Evolutionary conservation across 139 green algal species (phyloP).

Genomic region (Chlorella sp.): DNA sequence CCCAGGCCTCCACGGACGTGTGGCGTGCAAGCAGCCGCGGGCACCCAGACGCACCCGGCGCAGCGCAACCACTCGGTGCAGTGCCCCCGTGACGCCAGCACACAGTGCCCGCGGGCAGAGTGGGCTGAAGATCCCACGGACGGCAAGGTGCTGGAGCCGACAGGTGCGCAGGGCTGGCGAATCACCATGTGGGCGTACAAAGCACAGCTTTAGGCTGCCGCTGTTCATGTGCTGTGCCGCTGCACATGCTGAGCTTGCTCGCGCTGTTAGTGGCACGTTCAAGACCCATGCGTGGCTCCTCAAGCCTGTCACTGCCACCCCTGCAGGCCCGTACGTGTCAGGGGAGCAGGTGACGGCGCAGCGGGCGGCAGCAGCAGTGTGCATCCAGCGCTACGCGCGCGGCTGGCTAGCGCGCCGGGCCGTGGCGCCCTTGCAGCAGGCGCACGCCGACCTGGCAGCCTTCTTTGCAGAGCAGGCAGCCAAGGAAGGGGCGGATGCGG

Average conservation of each 20-base stretch:
- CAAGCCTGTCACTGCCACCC: too few species aligned
- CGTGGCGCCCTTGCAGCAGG: neutral
- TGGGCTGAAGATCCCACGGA: conserved; percentile 76
- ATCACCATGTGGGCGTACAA: neutral
- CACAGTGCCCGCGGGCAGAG: conserved; percentile 52
- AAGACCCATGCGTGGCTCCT: too few species aligned
- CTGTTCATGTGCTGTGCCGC: neutral
- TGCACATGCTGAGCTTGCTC: neutral
- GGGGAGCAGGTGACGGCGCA: conserved; percentile 58
- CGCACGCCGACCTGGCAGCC: neutral
- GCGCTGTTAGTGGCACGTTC: neutral
- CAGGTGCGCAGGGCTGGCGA: neutral
- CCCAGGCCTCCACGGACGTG: neutral
- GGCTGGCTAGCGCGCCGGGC: conserved; percentile 57
- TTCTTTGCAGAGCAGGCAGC: neutral
- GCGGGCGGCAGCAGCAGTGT: conserved; percentile 46
- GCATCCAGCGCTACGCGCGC: conserved; percentile 74
- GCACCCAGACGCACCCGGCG: neutral
- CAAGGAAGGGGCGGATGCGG: neutral
- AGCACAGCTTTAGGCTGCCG: neutral
- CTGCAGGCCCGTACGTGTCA: conserved; percentile 58
- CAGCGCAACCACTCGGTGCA: neutral
- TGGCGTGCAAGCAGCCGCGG: neutral
- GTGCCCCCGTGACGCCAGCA: conserved; percentile 46
- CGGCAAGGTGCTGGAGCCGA: conserved; percentile 43